Conservation (phyloP, 2,329 filamentous ascomycete species). For the Simplicillium aogashimaense region DNA sequence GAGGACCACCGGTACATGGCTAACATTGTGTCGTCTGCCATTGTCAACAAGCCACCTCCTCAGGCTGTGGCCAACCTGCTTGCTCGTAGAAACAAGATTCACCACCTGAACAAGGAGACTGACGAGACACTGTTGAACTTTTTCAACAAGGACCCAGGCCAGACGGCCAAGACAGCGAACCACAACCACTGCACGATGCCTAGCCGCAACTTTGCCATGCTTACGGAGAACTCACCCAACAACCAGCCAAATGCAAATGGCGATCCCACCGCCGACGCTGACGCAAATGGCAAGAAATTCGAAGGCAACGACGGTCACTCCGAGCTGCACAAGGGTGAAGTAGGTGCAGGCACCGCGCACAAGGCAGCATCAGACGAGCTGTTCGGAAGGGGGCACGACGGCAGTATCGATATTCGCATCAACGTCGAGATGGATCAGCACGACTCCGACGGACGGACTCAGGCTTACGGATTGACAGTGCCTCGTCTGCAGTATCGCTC, state of each 20-base stretch:
- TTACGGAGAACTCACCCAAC: constrained; percentile 75
- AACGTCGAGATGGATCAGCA: constrained; percentile 82
- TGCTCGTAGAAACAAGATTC: constrained; percentile 78
- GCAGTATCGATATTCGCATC: constrained; percentile 69
- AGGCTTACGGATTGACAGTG: constrained; percentile 78
- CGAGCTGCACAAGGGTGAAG: constrained; percentile 66
- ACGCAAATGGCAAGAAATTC: constrained; percentile 17
- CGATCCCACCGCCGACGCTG: constrained; percentile 13
- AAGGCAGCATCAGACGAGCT: constrained; percentile 53
- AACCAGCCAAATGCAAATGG: constrained; percentile 17
- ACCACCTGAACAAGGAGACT: constrained; percentile 60
- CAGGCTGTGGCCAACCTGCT: constrained; percentile 82
- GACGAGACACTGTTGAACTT: constrained; percentile 92
- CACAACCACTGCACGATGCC: constrained; percentile 85
- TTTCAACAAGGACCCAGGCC: constrained; percentile 82
- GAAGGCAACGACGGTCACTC: constrained; percentile 54
- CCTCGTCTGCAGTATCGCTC: constrained; percentile 43
- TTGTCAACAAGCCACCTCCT: constrained; percentile 89
- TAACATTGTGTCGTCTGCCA: constrained; percentile 88
- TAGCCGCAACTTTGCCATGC: constrained; percentile 84
- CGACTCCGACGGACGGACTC: constrained; percentile 69
- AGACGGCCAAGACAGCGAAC: constrained; percentile 58
- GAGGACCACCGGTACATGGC: constrained; percentile 90
- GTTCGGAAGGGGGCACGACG: constrained; percentile 46
- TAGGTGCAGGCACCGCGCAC: constrained; percentile 69